Evolutionary conservation across 768 basidiomycete genomes (phyloP).

Genomic region (Panaeolus cyanescens): DNA sequence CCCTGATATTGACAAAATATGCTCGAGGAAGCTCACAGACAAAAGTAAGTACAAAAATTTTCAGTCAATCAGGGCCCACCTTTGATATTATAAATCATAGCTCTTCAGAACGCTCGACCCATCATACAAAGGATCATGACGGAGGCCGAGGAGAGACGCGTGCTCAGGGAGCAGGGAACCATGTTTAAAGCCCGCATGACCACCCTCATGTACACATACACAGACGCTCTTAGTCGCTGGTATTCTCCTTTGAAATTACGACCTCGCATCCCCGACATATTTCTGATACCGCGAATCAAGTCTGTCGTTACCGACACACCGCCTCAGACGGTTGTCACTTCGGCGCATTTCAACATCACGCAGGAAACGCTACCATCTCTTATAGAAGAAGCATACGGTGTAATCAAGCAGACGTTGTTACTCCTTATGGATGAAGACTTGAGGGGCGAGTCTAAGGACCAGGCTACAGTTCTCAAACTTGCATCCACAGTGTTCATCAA

Average conservation of each 20-base stretch:
- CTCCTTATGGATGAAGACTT: neutral
- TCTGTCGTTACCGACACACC: neutral
- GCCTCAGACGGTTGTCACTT: neutral
- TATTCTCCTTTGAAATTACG: neutral
- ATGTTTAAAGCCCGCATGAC: slow-evolving; percentile 2
- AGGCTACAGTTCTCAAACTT: slow-evolving; percentile 17
- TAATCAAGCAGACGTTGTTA: slow-evolving; percentile 1
- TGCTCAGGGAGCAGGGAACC: neutral
- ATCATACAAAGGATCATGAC: slow-evolving; percentile 3
- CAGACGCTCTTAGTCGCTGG: neutral
- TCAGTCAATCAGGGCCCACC: neutral
- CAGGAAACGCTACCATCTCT: neutral
- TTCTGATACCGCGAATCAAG: neutral
- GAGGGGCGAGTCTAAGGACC: neutral
- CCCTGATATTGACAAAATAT: slow-evolving; percentile 1
- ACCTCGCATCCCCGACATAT: neutral
- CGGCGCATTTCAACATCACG: neutral
- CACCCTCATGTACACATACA: neutral
- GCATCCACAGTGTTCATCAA: slow-evolving; percentile 27
- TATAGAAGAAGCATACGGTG: neutral
- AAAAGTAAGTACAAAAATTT: neutral
- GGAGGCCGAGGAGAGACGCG: neutral
- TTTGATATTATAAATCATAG: neutral
- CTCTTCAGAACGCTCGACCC: neutral
- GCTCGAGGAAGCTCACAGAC: slow-evolving; percentile 11